phyloP scores from a whole-genome alignment of 2,329 filamentous ascomycete species.

The Verticillium nonalfalfae region DNA sequence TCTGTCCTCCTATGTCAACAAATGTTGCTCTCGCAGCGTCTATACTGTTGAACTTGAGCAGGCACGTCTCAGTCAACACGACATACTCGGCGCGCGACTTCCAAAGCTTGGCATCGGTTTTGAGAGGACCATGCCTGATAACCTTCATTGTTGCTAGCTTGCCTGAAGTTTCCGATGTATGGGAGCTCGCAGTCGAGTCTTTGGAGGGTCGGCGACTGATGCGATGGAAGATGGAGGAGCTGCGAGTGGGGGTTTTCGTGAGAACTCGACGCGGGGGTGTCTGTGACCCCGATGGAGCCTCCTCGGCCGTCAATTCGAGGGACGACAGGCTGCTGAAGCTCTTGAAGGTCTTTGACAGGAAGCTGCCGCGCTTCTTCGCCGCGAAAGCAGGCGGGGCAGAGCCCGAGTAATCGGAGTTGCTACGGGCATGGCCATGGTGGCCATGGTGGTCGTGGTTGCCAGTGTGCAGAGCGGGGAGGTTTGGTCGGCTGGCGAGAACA shows the following conservation, averaged over 20 bases:
- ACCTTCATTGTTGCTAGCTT: constrained; percentile 25
- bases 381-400: constrained; percentile 5
- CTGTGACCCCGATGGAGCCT: constrained; percentile 3
- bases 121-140: constrained; percentile 39
- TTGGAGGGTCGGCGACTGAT: constrained; percentile 33
- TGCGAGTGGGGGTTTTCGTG: constrained; percentile 24
- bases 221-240: constrained; percentile 30
- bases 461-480: constrained; percentile 10
- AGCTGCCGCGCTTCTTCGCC: constrained; percentile 9
- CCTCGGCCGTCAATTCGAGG: constrained; percentile 6
- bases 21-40: constrained; percentile 41
- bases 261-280: constrained; percentile 14
- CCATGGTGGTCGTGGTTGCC: neutral
- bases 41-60: constrained; percentile 43
- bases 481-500: constrained; percentile 5
- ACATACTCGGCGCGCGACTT: constrained; percentile 44
- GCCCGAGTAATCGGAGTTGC: neutral
- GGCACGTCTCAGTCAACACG: constrained; percentile 42
- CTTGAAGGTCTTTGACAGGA: constrained; percentile 12
- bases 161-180: constrained; percentile 7
- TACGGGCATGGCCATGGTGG: neutral
- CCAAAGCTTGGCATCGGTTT: constrained; percentile 40
- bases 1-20: constrained; percentile 28
- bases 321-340: constrained; percentile 12
- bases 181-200: constrained; percentile 22